A percentile compares a stretch with the other conserved stretches of the same genome.
Evolutionary conservation across 2,329 filamentous ascomycete species (phyloP).

Genomic region (Pseudogymnoascus sp.): DNA sequence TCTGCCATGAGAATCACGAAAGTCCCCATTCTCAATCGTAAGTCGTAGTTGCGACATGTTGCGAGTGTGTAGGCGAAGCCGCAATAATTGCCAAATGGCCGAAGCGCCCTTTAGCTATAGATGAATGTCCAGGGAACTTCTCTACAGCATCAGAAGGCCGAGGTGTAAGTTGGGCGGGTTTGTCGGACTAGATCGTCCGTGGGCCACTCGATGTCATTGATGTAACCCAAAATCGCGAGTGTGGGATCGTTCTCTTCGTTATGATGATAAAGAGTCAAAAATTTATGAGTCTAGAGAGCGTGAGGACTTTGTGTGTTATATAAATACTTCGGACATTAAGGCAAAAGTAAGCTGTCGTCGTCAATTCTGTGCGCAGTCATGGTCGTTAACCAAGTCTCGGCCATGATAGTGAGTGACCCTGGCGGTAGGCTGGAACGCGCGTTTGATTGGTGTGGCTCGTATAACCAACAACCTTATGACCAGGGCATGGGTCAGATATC

Average conservation of each 20-base stretch:
- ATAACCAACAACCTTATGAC: not conserved
- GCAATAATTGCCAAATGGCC: not conserved
- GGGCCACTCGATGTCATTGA: not conserved
- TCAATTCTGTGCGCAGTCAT: not conserved
- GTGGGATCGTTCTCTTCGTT: not conserved
- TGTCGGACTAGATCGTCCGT: not conserved
- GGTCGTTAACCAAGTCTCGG: not conserved
- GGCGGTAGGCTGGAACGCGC: not conserved
- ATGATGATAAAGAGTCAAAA: not conserved
- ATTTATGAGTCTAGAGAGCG: not conserved
- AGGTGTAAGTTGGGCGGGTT: not conserved
- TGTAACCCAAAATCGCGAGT: not conserved
- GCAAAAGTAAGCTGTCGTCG: not conserved
- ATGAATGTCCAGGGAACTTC: not conserved
- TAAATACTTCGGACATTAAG: not conserved
- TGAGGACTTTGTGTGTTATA: not conserved
- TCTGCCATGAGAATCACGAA: conserved; percentile 73
- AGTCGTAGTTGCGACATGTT: conserved; percentile 69
- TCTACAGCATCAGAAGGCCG: not conserved
- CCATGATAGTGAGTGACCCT: not conserved
- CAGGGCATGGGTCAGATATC: not conserved
- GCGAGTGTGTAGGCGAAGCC: not conserved
- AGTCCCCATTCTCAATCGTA: conserved; percentile 75
- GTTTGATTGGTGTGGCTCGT: not conserved
- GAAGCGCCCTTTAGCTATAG: not conserved